phyloP scores from a whole-genome alignment of 768 basidiomycete species.

The Rhodosporidiobolus sp. region DNA sequence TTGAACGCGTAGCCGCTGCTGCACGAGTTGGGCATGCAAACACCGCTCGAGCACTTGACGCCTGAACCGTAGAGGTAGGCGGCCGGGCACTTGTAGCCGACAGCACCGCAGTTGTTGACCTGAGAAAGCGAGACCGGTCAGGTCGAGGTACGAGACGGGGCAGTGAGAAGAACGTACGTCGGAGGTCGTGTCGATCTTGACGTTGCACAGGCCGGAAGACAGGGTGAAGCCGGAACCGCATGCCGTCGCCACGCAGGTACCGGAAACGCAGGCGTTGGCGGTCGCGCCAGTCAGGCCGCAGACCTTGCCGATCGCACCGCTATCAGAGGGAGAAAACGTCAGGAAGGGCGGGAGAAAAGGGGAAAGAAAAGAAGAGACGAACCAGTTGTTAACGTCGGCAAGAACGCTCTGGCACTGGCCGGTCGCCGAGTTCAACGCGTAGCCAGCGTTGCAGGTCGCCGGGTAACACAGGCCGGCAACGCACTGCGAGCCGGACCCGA shows the following conservation, averaged over 20 bases:
- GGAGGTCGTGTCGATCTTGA: conserved; percentile 8
- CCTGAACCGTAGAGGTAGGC: conserved; percentile 10
- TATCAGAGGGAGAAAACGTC: background rate
- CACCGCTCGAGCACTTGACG: background rate
- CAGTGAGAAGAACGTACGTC: background rate
- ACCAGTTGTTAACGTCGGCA: conserved; percentile 15
- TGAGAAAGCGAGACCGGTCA: background rate
- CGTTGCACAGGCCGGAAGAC: conserved; percentile 3
- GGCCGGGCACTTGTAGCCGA: conserved; percentile 1
- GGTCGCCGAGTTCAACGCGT: background rate
- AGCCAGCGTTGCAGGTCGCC: conserved; percentile 8
- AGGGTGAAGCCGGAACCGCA: conserved; percentile 17
- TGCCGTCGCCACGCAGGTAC: background rate
- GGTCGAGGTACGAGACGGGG: background rate
- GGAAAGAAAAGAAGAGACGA: background rate
- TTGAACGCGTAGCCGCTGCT: background rate
- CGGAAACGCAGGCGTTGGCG: background rate
- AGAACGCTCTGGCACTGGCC: background rate
- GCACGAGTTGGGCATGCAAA: conserved; percentile 4
- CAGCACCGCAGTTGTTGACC: conserved; percentile 17
- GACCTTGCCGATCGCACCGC: conserved; percentile 10
- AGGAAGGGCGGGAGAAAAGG: background rate
- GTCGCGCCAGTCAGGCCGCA: background rate
- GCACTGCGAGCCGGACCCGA: conserved; percentile 14
- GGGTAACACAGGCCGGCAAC: conserved; percentile 8